These are phyloP conservation scores for Pleurotus ostreatus DNA, from an alignment of 768 basidiomycete species.

Conservation along the genomic window DNA sequence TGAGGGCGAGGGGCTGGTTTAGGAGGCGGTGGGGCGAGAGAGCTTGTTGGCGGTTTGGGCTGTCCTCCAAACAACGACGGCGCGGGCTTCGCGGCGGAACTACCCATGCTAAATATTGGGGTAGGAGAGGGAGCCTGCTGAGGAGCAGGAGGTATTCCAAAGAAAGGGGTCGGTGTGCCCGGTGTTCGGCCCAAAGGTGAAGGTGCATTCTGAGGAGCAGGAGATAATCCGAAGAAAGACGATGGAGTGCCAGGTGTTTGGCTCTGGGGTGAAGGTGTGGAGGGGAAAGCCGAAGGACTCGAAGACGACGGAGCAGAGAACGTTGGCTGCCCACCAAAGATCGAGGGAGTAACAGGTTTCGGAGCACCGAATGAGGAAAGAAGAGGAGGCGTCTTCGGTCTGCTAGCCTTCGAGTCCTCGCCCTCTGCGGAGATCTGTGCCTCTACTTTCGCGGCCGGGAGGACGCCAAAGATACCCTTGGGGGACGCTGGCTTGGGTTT, in stretches of 20 bases:
- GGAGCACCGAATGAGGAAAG: constrained; percentile 26
- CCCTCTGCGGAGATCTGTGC: constrained; percentile 18
- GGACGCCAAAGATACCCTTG: constrained; percentile 30
- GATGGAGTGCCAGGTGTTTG: background rate
- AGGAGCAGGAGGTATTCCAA: background rate
- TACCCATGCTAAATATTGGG: background rate
- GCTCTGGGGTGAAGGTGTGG: constrained; percentile 4
- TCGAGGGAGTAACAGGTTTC: constrained; percentile 10
- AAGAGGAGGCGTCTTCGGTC: constrained; percentile 49
- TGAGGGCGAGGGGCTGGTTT: constrained; percentile 5
- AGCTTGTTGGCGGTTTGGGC: background rate
- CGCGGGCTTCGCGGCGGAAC: background rate
- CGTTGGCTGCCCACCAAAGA: constrained; percentile 11
- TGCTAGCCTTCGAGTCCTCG: constrained; percentile 20
- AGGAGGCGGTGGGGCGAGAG: background rate
- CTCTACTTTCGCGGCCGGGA: constrained; percentile 25
- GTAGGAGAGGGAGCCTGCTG: background rate
- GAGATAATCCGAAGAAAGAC: background rate
- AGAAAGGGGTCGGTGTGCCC: background rate
- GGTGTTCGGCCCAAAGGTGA: background rate
- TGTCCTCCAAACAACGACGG: background rate
- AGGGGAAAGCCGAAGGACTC: constrained; percentile 1
- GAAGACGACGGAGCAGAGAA: constrained; percentile 6
- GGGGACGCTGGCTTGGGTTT: constrained; percentile 38
- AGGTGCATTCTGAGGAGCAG: background rate